These are phyloP conservation scores for Bremia lactucae DNA, from an alignment of 352 stramenopile genomes.

Conservation along the genomic window DNA sequence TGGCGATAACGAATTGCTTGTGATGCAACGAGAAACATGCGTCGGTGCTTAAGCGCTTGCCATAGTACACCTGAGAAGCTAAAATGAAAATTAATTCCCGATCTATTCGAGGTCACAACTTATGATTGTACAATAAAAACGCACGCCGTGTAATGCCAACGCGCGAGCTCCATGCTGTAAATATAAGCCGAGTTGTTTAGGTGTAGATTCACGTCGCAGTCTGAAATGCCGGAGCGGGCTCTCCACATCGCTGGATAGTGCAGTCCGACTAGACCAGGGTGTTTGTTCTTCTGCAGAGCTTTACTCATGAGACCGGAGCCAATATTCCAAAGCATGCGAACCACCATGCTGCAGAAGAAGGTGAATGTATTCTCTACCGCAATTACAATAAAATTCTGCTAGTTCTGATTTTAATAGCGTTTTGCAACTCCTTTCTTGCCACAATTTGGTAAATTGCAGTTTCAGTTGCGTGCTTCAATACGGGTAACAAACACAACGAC, in stretches of 20 bases:
- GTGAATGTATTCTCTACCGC: background rate
- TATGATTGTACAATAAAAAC: background rate
- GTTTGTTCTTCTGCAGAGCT: constrained; percentile 47
- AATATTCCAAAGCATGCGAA: constrained; percentile 69
- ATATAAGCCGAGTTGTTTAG: constrained; percentile 80
- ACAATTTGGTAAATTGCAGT: no score
- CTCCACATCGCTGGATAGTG: constrained; percentile 59
- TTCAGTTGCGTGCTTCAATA: no score
- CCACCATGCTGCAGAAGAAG: constrained; percentile 28
- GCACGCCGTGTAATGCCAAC: constrained; percentile 73
- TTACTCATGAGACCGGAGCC: constrained; percentile 37
- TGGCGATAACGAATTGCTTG: constrained; percentile 57
- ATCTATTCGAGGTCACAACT: no score
- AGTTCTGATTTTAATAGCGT: no score
- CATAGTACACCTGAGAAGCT: constrained; percentile 43
- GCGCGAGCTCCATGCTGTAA: constrained; percentile 78
- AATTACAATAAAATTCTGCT: no score
- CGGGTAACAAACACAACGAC: no score
- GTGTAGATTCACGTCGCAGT: constrained; percentile 81
- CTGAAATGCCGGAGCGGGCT: constrained; percentile 47
- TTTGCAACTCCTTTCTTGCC: no score
- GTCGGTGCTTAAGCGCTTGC: constrained; percentile 47
- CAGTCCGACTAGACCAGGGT: constrained; percentile 40
- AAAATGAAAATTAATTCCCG: background rate
- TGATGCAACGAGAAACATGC: constrained; percentile 49